Conservation (phyloP, 441 rosid species). For the Aleurites moluccanus region DNA sequence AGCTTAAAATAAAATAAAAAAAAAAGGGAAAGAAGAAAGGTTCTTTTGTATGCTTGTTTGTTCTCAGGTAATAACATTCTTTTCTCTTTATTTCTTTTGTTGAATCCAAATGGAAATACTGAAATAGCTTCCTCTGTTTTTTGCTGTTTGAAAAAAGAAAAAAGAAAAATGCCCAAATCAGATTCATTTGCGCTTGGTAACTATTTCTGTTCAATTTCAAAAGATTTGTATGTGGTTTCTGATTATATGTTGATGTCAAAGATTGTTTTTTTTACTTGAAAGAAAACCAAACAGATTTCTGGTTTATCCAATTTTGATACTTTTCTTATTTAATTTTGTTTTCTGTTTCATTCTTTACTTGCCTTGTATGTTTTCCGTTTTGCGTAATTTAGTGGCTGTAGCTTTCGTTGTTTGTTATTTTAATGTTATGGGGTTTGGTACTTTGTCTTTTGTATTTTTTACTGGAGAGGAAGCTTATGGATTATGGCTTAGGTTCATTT, state of each 20-base stretch:
- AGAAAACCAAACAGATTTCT: not conserved
- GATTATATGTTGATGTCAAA: not conserved
- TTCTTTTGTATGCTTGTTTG: not conserved
- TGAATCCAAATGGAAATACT: not conserved
- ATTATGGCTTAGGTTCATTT: conserved; percentile 34
- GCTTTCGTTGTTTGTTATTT: not conserved
- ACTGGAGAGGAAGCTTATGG: conserved; percentile 30
- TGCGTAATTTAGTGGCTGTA: conserved; percentile 7
- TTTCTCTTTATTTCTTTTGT: not conserved
- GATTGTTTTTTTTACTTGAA: not conserved
- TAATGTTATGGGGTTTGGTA: not conserved
- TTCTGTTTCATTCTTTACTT: conserved; percentile 37
- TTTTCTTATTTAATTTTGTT: conserved; percentile 24
- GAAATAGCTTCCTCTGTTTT: conserved; percentile 1
- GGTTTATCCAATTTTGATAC: conserved; percentile 22
- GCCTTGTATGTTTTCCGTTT: conserved; percentile 8
- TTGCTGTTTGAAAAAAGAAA: not conserved
- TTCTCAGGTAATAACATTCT: conserved; percentile 2
- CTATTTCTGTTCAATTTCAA: conserved; percentile 26
- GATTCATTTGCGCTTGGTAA: conserved; percentile 40
- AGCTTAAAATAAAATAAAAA: not conserved
- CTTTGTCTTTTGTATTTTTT: not conserved
- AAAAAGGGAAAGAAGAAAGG: not conserved
- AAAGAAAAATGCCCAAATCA: conserved; percentile 29
- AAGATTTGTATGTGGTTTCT: conserved; percentile 30